These are phyloP conservation scores for Cymodocea nodosa DNA, from an alignment of 116 monocot genomes.

Conservation along the genomic window DNA sequence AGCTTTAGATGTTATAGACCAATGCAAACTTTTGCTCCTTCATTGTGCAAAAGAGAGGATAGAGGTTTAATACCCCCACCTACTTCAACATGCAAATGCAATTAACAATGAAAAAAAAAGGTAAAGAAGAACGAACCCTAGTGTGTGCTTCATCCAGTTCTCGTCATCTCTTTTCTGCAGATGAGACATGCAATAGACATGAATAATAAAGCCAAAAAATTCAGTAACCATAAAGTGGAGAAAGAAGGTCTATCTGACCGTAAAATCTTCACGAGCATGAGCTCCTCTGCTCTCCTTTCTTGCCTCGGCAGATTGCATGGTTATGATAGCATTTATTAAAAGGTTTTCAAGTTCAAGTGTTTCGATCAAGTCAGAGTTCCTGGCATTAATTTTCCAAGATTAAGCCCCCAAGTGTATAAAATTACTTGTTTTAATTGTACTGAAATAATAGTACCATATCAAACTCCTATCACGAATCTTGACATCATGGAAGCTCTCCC, in stretches of 20 bases:
- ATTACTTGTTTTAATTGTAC: not conserved
- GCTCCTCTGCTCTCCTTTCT: slow-evolving; percentile 99
- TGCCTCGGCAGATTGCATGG: slow-evolving; percentile 99
- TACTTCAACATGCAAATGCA: not conserved
- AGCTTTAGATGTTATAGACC: too few species aligned
- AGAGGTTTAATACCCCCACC: too few species aligned
- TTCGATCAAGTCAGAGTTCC: slow-evolving; percentile 96
- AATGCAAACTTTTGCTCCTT: too few species aligned
- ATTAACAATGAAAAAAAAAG: not conserved
- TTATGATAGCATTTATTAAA: slow-evolving; percentile 89
- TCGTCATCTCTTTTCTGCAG: slow-evolving; percentile 96
- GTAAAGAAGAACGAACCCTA: slow-evolving; percentile 51
- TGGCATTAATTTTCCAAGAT: slow-evolving; percentile 9
- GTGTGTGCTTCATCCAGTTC: slow-evolving; percentile 89
- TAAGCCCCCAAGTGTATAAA: not conserved
- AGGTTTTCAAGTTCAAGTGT: slow-evolving; percentile 93
- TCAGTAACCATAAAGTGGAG: not conserved
- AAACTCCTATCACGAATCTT: slow-evolving; percentile 59
- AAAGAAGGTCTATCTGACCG: slow-evolving; percentile 28
- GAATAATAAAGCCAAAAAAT: not conserved
- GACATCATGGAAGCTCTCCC: slow-evolving; percentile 85
- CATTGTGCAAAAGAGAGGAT: too few species aligned
- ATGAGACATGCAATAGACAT: slow-evolving; percentile 1
- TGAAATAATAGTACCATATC: slow-evolving; percentile 46
- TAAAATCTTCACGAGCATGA: slow-evolving; percentile 96